Evolutionary conservation across 441 rosid genomes (phyloP).

Genomic region (Bruguiera hainesii): DNA sequence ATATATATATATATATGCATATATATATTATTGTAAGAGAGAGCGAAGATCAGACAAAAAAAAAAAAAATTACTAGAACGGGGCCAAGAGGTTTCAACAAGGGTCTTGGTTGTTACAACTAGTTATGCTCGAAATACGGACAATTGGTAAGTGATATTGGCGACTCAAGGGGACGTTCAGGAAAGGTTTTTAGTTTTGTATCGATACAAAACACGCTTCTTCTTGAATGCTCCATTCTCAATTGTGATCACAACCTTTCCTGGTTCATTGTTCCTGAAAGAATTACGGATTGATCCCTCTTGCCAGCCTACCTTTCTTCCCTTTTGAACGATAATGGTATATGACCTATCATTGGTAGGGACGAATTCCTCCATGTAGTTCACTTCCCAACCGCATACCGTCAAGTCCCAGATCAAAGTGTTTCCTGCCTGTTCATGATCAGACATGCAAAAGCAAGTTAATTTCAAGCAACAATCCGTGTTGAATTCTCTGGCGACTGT

Average conservation of each 20-base stretch:
- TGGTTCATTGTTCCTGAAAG: conserved; percentile 40
- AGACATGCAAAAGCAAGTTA: too few relatives aligned
- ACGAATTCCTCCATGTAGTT: conserved; percentile 56
- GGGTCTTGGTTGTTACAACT: too few relatives aligned
- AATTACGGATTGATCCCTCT: conserved; percentile 36
- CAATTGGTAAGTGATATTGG: too few relatives aligned
- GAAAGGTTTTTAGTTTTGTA: conserved; percentile 28
- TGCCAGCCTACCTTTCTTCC: conserved; percentile 27
- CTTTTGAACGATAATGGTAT: conserved; percentile 40
- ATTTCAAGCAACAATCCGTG: too few relatives aligned
- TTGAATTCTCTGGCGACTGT: too few relatives aligned
- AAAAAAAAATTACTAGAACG: too few relatives aligned
- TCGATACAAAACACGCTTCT: conserved; percentile 47
- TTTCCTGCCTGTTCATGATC: conserved; percentile 31
- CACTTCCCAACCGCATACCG: conserved; percentile 56
- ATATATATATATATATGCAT: too few relatives aligned
- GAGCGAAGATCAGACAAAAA: too few relatives aligned
- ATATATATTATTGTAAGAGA: too few relatives aligned
- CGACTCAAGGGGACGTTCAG: not conserved
- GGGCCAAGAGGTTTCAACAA: too few relatives aligned
- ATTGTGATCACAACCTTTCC: conserved; percentile 43
- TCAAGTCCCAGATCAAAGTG: conserved; percentile 43
- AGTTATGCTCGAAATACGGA: too few relatives aligned
- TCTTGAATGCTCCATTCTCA: conserved; percentile 44
- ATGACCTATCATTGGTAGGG: conserved; percentile 42